Evolutionary conservation across 768 basidiomycete species (phyloP), one percentile per base, ranked within the genome.

Genomic region (Strobilomyces dryophilus): DNA sequence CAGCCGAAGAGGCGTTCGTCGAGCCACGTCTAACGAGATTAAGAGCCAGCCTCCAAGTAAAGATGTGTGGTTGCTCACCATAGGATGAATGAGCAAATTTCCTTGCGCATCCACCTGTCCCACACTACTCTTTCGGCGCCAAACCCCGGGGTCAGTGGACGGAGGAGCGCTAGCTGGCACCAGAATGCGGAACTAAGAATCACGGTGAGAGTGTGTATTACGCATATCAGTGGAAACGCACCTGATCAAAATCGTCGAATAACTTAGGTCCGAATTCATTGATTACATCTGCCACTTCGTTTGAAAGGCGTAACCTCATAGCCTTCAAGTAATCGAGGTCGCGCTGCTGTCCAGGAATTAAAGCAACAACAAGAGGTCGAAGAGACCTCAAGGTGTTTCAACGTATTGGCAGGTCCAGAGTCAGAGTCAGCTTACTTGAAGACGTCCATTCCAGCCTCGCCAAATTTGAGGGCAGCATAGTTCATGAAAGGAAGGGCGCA

Each of bases 391-490:
- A 54, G 49, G 11, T 24, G 55, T 50, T 11, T 61, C 50, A 45
- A 56, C 45, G 10, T 52, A 48, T 47, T 46, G 29, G 44, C 31
- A 15, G 34, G 27, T 27, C 47, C 18, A 32, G 17, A 45, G 41
- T 47, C 47, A 10, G 18, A n/a, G 31, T 45, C 45, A n/a, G 72
- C 88, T 60, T 61, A 95, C 94, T 98, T 98, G 49, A 94, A 77
- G 26, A 98, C 93, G 63, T 98, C 95, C 83, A 97, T 87, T 21
- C 95, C 95, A 32, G 95, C 95, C 68, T 98, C 95, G 40, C 95
- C 95, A 63, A 98, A 98, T 70, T 97, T 95, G 48, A 98, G 79
- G 7, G 95, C 92, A 6, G 92, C 91, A 63, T 88, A 91, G 51
- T 90, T 94, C 76, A 95, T 87, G 68, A 91, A 82, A 14, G 95